Base-by-base conservation (phyloP, 2,329 filamentous ascomycete species). In the Chaetothyriales sp. region DNA sequence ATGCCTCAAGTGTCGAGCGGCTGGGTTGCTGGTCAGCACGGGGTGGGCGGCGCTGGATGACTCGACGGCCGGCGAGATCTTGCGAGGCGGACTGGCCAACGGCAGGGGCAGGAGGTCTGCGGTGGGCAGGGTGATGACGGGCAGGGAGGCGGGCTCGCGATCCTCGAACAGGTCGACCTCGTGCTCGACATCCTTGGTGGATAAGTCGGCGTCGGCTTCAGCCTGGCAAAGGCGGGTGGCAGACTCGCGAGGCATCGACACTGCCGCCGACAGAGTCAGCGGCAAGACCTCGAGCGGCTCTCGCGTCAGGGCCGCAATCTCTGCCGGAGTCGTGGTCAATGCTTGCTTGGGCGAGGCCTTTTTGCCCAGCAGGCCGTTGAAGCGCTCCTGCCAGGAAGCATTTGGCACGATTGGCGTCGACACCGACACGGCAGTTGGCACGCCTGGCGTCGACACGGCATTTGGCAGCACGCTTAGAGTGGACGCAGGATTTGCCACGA, bases 91-190 rank as follows among this genome's bases (percentile, higher is more conserved):
- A 10, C 8, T 10, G 1, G 46, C 46, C 18, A 47, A 33, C 10
- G 46, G 46, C 19, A 47, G 10, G 20, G 20, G 18, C 7, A 46
- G 46, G 15, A 49, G 48, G 7, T 51, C 43, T 18, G 57, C 54
- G 19, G 52, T 44, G 6, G 85, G 85, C n/a, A 89, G 69, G 51
- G 77, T 77, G 20, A 89, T 80, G 19, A 77, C 74, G 0, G 85
- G 85, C n/a, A 87, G 68, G 6, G 85, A 89, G 2, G 85, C 85
- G 72, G 85, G 85, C 65, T 89, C 84, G 61, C 86, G 83, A 62
- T 88, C 83, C 63, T 87, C 85, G 58, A 89, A 89, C 58, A 86
- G 86, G 55, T 85, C 83, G 60, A 89, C 85, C 1, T 86, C 82
- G 57, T 88, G 85, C 5, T 85, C 83, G 69, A 87, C 83, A 47